A percentile compares a stretch with the other conserved stretches of the same genome.
Conservation (phyloP, 148 eudicot genomes). For the Simmondsia chinensis region DNA sequence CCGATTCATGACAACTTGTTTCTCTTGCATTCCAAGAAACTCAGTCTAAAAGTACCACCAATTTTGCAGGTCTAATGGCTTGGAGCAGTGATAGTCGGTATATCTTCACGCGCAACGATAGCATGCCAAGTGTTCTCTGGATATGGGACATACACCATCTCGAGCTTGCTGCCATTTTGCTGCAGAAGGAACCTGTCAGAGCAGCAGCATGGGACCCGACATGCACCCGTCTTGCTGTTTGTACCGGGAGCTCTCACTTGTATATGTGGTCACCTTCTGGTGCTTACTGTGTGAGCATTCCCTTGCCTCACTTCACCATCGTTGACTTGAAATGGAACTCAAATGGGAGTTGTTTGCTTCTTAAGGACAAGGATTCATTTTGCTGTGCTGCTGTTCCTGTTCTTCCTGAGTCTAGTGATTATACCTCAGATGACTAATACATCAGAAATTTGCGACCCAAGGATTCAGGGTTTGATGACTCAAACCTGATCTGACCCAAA, state of each 20-base stretch:
- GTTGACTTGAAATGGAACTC: conserved; percentile 84
- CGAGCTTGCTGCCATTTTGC: conserved; percentile 75
- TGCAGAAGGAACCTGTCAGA: conserved; percentile 78
- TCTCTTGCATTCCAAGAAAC: too few relatives aligned
- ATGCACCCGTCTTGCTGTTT: conserved; percentile 60
- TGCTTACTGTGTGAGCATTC: conserved; percentile 73
- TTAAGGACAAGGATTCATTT: conserved; percentile 83
- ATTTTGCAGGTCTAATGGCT: conserved; percentile 71
- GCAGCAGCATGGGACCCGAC: conserved; percentile 92
- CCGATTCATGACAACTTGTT: too few relatives aligned
- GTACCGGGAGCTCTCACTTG: conserved; percentile 79
- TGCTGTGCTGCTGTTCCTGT: conserved; percentile 78
- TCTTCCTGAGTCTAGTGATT: conserved; percentile 70
- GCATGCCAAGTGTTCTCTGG: conserved; percentile 85
- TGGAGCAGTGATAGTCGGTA: conserved; percentile 91
- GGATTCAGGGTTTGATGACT: not conserved
- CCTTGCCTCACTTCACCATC: conserved; percentile 53
- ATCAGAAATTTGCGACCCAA: too few relatives aligned
- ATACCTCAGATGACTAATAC: conserved; percentile 83
- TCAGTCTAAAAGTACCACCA: too few relatives aligned
- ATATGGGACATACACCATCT: conserved; percentile 84
- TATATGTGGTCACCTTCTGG: conserved; percentile 98
- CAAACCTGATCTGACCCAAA: too few relatives aligned
- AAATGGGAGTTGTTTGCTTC: conserved; percentile 70
- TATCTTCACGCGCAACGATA: conserved; percentile 85